Evolutionary conservation across 495 filamentous ascomycete species (phyloP).

Genomic region (Chaetomium fimeti): DNA sequence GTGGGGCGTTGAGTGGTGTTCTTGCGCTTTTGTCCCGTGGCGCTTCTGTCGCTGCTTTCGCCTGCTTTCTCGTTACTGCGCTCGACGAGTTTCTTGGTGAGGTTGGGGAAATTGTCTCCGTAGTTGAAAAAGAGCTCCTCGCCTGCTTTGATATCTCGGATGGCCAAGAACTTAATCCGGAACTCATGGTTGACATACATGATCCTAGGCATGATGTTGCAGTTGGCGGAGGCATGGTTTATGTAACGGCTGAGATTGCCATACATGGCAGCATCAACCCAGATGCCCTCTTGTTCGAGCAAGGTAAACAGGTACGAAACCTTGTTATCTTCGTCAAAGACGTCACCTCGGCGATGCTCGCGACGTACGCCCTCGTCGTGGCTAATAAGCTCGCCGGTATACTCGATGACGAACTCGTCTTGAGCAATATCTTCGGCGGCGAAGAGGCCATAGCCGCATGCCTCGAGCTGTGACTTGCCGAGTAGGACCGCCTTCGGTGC

Average conservation of each 20-base stretch:
- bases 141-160: constrained; percentile 57
- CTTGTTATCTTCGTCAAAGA: constrained; percentile 60
- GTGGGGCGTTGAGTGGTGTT: constrained; percentile 22
- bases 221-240: constrained; percentile 58
- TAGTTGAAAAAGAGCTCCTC: constrained; percentile 75
- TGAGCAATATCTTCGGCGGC: constrained; percentile 58
- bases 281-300: constrained; percentile 53
- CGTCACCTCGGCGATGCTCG: constrained; percentile 56
- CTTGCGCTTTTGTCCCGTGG: constrained; percentile 27
- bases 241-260: constrained; percentile 64
- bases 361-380: constrained; percentile 59
- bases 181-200: constrained; percentile 63
- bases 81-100: constrained; percentile 51
- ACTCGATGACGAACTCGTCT: constrained; percentile 67
- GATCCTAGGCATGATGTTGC: constrained; percentile 57
- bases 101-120: constrained; percentile 52
- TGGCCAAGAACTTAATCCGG: constrained; percentile 66
- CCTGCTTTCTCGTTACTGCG: constrained; percentile 41
- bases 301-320: constrained; percentile 67
- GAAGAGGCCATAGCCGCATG: constrained; percentile 65
- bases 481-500: constrained; percentile 59
- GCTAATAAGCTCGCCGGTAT: constrained; percentile 68
- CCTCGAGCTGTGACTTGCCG: constrained; percentile 57
- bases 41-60: neutral
- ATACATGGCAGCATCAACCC: constrained; percentile 53